phyloP scores from a whole-genome alignment of 306 rosid species.

The Phaseolus lunatus region DNA sequence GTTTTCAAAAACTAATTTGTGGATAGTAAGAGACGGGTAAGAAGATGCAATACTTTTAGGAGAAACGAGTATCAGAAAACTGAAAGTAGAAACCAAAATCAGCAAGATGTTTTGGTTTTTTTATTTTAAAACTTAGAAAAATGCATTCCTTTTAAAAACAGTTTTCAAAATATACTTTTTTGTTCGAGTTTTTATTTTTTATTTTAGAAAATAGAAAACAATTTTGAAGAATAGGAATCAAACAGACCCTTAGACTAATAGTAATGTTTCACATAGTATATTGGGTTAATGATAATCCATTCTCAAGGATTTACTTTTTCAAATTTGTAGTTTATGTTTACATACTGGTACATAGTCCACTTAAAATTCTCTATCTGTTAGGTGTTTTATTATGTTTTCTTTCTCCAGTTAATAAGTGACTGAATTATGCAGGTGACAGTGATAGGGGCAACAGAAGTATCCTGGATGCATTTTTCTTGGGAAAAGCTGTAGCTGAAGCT shows the following conservation, averaged over 20 bases:
- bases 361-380: background rate
- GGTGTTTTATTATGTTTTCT: conserved; percentile 18
- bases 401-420: conserved; percentile 10
- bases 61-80: background rate
- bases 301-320: conserved; percentile 27
- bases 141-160: background rate
- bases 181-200: background rate
- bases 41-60: background rate
- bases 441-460: conserved; percentile 77
- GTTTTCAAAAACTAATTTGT: background rate
- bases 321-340: background rate
- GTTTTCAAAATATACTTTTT: background rate
- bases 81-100: background rate
- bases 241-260: background rate
- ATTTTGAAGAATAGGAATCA: background rate
- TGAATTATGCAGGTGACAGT: conserved; percentile 67
- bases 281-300: background rate
- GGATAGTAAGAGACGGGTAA: background rate
- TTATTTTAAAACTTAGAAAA: background rate
- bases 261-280: background rate
- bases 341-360: background rate
- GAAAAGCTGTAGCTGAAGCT: conserved; percentile 94
- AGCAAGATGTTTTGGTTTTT: background rate
- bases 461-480: conserved; percentile 94
- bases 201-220: background rate